Base-by-base conservation (phyloP, 805 yeast species). In the Scheffersomyces amazonensis region DNA sequence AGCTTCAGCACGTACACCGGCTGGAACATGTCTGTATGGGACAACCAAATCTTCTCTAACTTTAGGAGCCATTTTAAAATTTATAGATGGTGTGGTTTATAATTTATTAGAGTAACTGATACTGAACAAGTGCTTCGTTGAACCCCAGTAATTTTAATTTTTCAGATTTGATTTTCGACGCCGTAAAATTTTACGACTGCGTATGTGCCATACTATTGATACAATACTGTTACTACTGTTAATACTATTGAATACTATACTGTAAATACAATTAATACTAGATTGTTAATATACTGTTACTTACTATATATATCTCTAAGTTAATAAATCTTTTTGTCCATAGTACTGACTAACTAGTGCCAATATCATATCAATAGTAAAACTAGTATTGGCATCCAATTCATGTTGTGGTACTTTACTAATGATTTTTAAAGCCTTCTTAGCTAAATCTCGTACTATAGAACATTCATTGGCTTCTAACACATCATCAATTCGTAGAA, bases 1-100 rank as follows among this genome's bases (percentile, higher is more conserved):
- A 6, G 73, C 64, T 42, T 71, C 72, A n/a, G 64, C 49, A 21
- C 75, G 63, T 18, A 72, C 64, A 46, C 71, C 72, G 27, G 77
- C 73, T 35, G 76, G 71, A n/a, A 55, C 53, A 50, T 76, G 81
- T 37, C 53, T 53, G 62, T 75, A 75, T 57, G 65, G 66, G 13
- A 64, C 52, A 10, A 61, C 63, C 34, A 60, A 52, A 31, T 62
- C 66, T 44, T 55, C 52, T 54, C 64, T 64, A 33, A 55, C 50
- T 44, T 58, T 56, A 16, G 49, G 43, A 29, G 59, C 50, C 61
- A 56, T 51, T 36, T 28, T 34, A n/a, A n/a, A n/a, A n/a, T n/a
- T n/a, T n/a, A n/a, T n/a, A n/a, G n/a, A n/a, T n/a, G n/a, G n/a
- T n/a, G n/a, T n/a, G n/a, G n/a, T n/a, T n/a, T n/a, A n/a, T n/a